A percentile compares a stretch with the other conserved stretches of the same genome.
Conservation (phyloP, 164 flowering plant genomes). For the Dillenia turbinata region DNA sequence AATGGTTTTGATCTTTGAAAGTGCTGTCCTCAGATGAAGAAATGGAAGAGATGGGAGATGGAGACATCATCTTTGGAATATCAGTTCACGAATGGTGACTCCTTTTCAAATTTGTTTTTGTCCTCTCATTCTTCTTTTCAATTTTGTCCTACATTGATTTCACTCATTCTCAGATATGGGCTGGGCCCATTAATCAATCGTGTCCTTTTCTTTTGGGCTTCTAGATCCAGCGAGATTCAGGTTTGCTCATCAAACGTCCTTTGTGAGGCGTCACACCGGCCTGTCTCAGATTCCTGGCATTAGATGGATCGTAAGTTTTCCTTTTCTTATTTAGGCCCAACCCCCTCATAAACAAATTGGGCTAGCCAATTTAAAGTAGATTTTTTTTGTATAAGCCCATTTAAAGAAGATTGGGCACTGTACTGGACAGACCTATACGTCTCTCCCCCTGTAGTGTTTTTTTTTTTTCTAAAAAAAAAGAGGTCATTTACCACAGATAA, state of each 20-base stretch:
- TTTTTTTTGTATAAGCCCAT: too few species aligned
- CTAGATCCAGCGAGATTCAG: conserved; percentile 71
- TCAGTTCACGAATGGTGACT: conserved; percentile 50
- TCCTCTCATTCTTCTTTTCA: too few species aligned
- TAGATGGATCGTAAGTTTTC: conserved; percentile 59
- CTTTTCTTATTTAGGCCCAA: not conserved
- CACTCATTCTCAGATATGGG: too few species aligned
- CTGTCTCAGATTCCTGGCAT: conserved; percentile 40
- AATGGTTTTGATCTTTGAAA: too few species aligned
- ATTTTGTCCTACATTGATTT: not conserved
- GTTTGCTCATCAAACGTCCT: conserved; percentile 62
- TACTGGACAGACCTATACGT: too few species aligned
- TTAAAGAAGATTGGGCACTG: too few species aligned
- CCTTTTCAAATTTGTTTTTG: too few species aligned
- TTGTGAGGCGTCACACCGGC: conserved; percentile 51
- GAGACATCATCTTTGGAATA: conserved; percentile 61
- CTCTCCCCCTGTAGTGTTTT: too few species aligned
- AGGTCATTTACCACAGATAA: too few species aligned
- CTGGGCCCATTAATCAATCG: not conserved
- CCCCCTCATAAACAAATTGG: not conserved
- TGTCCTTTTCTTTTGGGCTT: conserved; percentile 1
- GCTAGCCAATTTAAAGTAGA: too few species aligned
- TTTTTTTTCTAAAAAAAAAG: too few species aligned
- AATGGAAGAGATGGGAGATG: conserved; percentile 66
- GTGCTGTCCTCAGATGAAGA: conserved; percentile 46